phyloP scores from a whole-genome alignment of 805 yeast genomes.

The Candida ovalis region DNA sequence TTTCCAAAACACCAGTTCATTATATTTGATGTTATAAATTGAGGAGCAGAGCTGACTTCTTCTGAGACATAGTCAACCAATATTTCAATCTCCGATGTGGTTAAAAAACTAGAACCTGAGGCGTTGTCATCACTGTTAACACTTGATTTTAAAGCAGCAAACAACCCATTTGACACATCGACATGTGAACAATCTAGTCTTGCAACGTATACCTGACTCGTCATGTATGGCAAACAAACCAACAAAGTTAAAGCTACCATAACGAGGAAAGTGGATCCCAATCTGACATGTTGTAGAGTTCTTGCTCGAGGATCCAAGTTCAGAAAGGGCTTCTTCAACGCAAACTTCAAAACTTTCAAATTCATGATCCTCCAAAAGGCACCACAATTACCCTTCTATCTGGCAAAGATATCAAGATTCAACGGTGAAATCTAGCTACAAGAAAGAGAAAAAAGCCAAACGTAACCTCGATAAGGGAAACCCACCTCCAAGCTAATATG shows the following conservation, averaged over 20 bases:
- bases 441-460: too few species aligned
- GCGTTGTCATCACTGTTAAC: constrained; percentile 7
- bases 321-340: constrained; percentile 20
- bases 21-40: constrained; percentile 38
- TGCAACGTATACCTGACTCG: constrained; percentile 21
- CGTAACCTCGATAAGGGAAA: too few species aligned
- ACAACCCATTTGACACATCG: constrained; percentile 52
- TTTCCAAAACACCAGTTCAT: constrained; percentile 45
- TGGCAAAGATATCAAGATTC: too few species aligned
- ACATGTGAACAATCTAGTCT: constrained; percentile 47
- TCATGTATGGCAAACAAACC: constrained; percentile 9
- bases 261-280: constrained; percentile 8
- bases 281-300: constrained; percentile 17
- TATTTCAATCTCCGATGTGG: constrained; percentile 46
- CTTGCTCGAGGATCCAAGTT: constrained; percentile 27
- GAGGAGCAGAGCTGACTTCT: constrained; percentile 47
- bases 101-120: constrained; percentile 31
- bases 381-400: background rate
- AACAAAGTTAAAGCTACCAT: constrained; percentile 8
- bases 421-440: too few species aligned
- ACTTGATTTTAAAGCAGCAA: constrained; percentile 35
- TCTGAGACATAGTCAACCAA: constrained; percentile 42
- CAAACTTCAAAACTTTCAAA: background rate
- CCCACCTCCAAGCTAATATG: too few species aligned
- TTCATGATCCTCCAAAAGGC: background rate